Base-by-base conservation (phyloP, 768 basidiomycete species). In the Phanerodontia chrysosporium region DNA sequence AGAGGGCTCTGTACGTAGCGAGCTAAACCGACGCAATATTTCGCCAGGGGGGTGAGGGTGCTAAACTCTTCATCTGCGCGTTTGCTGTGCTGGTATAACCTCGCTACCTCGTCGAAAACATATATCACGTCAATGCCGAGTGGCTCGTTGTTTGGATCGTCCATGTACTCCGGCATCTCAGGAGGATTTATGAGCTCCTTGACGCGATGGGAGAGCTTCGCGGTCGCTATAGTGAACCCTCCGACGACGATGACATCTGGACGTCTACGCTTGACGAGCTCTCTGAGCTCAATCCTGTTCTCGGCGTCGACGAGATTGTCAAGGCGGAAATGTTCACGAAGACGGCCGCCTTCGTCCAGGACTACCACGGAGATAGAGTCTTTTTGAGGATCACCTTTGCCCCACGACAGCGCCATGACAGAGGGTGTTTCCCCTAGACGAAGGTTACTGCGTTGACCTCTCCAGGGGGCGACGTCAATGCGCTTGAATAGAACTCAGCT, bases 1-100 rank as follows among this genome's bases (percentile, higher is more conserved):
- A 98, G 73, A 1, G 97, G 97, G 67, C 86, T 96, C 74, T 98
- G 97, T 5, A 84, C 80, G 67, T 95, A 98, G 58, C 97, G 86
- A 39, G 94, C 95, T 63, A 99, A 76, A 54, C 93, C 97, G 49
- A 98, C 80, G 67, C 96, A 98, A 69, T 98, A 99, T 71, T 92
- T 90, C 32, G 87, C 89, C 48, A 87, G 86, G 3, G 83, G 75
- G 0, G 92, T 83, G 45, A 96, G 75, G 0, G 87, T 78, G 49
- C 86, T 84, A 67, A 92, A 94, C 73, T 98, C 97, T 53, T 86
- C 85, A 28, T 81, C 78, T 1, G 92, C 92, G 36, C 95, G 88
- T 59, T 85, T 81, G 67, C 91, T 94, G 69, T 95, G 87, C 73
- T 95, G 94, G 72, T 93, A 98, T 45, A 98, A 85, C 45, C 96